These are phyloP conservation scores for Hericium erinaceus DNA, from an alignment of 768 basidiomycete species.

Conservation along the genomic window DNA sequence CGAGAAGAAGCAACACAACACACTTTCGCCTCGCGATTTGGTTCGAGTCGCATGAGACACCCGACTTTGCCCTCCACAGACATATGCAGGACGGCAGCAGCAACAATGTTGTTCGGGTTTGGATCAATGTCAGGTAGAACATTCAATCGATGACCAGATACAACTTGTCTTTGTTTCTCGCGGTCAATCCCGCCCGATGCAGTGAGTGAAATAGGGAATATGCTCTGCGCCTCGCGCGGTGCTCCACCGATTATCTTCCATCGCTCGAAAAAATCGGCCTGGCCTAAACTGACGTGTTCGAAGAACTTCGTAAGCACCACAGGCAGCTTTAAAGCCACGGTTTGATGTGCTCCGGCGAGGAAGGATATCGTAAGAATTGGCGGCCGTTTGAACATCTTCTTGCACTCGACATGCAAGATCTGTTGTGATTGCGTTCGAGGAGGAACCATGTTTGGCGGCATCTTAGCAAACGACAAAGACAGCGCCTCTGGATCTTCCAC, in stretches of 20 bases:
- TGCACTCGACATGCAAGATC: conserved; percentile 91
- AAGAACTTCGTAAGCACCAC: conserved; percentile 88
- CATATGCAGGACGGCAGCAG: conserved; percentile 93
- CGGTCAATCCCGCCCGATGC: conserved; percentile 65
- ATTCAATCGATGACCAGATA: conserved; percentile 70
- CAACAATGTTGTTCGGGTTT: conserved; percentile 88
- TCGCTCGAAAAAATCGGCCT: conserved; percentile 89
- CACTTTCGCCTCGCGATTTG: conserved; percentile 93
- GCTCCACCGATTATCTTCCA: conserved; percentile 97
- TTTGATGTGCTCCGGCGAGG: conserved; percentile 86
- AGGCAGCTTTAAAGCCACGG: conserved; percentile 75
- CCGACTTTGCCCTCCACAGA: conserved; percentile 91
- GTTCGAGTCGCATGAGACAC: conserved; percentile 86
- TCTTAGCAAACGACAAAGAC: conserved; percentile 80
- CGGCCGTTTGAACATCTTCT: conserved; percentile 64
- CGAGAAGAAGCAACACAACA: conserved; percentile 12
- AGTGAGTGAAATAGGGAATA: conserved; percentile 75
- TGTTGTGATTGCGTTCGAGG: conserved; percentile 88
- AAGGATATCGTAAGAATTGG: conserved; percentile 86
- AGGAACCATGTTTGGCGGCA: conserved; percentile 73
- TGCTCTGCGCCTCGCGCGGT: conserved; percentile 81
- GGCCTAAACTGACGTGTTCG: conserved; percentile 80
- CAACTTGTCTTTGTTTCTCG: conserved; percentile 60
- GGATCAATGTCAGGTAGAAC: conserved; percentile 83
- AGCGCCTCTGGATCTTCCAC: conserved; percentile 69